Evolutionary conservation across 768 basidiomycete genomes (phyloP).

Genomic region (Flagelloscypha sp.): DNA sequence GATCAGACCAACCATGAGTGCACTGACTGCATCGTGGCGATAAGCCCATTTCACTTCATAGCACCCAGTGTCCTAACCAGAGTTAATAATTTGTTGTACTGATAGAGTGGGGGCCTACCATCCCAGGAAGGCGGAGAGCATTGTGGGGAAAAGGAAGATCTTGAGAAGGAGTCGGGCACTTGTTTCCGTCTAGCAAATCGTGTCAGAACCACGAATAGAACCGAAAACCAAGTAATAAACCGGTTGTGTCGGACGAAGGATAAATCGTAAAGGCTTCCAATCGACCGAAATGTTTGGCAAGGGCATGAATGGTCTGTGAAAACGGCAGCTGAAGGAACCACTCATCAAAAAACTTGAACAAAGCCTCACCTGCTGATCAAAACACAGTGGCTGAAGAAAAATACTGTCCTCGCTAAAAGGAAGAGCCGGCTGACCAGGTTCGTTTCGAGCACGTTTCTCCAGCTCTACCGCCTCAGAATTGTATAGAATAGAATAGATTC

Average conservation of each 20-base stretch:
- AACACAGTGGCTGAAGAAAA: slow-evolving; percentile 49
- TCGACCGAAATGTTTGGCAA: slow-evolving; percentile 55
- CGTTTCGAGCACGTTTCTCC: slow-evolving; percentile 21
- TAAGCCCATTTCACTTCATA: slow-evolving; percentile 80
- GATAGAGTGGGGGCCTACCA: no score
- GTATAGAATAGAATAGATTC: slow-evolving; percentile 40
- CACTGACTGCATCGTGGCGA: slow-evolving; percentile 66
- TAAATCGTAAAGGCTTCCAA: slow-evolving; percentile 47
- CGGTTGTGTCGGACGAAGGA: slow-evolving; percentile 8
- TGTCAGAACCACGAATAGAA: background rate
- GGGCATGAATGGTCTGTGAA: slow-evolving; percentile 39
- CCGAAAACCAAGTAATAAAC: slow-evolving; percentile 3
- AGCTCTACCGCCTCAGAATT: slow-evolving; percentile 45
- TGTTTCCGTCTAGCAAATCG: background rate
- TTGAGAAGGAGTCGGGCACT: background rate
- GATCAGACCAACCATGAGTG: slow-evolving; percentile 49
- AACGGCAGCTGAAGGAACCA: background rate
- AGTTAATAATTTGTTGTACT: no score
- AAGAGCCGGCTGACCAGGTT: slow-evolving; percentile 11
- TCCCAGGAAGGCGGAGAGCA: slow-evolving; percentile 40
- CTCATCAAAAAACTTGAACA: background rate
- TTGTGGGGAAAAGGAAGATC: slow-evolving; percentile 45
- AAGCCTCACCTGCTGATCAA: slow-evolving; percentile 46
- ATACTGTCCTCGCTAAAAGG: slow-evolving; percentile 25
- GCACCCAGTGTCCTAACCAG: slow-evolving; percentile 42